Conservation (phyloP, 2,329 filamentous ascomycete species). For the Phaeoacremonium minimum region DNA sequence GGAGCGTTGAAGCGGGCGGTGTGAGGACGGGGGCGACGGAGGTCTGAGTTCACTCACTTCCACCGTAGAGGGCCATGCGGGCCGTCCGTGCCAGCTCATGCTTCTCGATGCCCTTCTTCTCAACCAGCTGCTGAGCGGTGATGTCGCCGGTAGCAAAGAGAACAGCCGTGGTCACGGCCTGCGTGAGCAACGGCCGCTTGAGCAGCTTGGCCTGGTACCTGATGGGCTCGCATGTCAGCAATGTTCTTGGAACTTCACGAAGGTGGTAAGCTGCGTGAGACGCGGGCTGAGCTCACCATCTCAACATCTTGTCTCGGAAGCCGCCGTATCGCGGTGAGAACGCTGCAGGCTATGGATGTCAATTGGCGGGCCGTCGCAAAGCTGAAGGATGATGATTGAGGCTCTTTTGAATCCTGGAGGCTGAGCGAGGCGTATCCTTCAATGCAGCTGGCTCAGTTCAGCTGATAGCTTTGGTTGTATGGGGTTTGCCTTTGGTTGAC, state of each 20-base stretch:
- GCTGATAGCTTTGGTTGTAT: not conserved
- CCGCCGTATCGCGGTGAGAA: not conserved
- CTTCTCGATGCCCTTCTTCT: conserved; percentile 70
- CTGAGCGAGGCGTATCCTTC: not conserved
- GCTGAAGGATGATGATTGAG: not conserved
- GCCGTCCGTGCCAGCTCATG: conserved; percentile 71
- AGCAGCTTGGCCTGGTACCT: conserved; percentile 87
- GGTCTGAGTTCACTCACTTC: conserved; percentile 52
- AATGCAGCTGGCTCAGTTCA: not conserved
- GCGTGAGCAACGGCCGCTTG: conserved; percentile 79
- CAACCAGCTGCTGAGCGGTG: conserved; percentile 86
- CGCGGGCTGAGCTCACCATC: not conserved
- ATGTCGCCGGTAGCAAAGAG: conserved; percentile 91
- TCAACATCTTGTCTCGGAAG: not conserved
- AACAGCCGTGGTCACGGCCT: conserved; percentile 84
- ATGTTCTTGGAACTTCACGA: not conserved
- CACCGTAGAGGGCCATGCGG: conserved; percentile 78
- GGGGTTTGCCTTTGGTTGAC: too few species aligned
- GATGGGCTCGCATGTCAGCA: conserved; percentile 6
- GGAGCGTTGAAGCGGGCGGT: conserved; percentile 5
- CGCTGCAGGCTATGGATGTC: not conserved
- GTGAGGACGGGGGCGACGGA: conserved; percentile 1
- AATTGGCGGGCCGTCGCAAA: not conserved
- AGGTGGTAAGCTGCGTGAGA: too few species aligned
- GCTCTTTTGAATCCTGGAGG: not conserved